Base-by-base conservation (phyloP, 2,329 filamentous ascomycete genomes). In the Elsinoe fawcettii region DNA sequence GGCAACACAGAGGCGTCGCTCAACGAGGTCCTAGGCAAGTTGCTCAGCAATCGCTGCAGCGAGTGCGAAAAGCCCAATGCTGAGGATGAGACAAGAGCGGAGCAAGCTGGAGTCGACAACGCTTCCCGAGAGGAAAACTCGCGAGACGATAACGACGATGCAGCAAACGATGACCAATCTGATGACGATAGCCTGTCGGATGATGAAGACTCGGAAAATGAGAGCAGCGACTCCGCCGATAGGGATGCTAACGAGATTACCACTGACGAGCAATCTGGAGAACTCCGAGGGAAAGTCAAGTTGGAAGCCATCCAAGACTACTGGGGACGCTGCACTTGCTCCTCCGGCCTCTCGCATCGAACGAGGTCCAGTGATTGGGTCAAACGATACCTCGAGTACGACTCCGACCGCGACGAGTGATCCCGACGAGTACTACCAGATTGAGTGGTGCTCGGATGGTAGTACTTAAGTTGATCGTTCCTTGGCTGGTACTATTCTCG, bases 21-120 rank as follows among this genome's bases (percentile, higher is more conserved):
- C 32, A 20, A 53, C n/a, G 49, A 53, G 25, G 49, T 53, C n/a
- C 5, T 53, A n/a, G 20, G 49, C 32, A 37, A 37, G 20, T 30
- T 53, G 30, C 32, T 22, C 30, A 14, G n/a, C 6, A 8, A 23
- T 34, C n/a, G 12, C 49, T 53, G 49, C 49, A 14, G 2, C 7
- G 34, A 23, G 11, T 53, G 49, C 32, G 30, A 53, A 16, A 14
- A 39, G 34, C 30, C 20, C 7, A 20, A 39, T n/a, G 32, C n/a
- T 16, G 8, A 18, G 32, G 9, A 25, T 6, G 25, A 51, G 30
- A 9, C 14, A 18, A n/a, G 12, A 9, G 18, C n/a, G 2, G 41
- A 46, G 41, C 20, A 25, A 23, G 41, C 11, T 12, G 18, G 41
- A 14, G 20, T 25, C 9, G 8, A 12, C n/a, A 18, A 25, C n/a